Conservation (phyloP, 208 protist species). For the Kentomonas sorsogonicus region DNA sequence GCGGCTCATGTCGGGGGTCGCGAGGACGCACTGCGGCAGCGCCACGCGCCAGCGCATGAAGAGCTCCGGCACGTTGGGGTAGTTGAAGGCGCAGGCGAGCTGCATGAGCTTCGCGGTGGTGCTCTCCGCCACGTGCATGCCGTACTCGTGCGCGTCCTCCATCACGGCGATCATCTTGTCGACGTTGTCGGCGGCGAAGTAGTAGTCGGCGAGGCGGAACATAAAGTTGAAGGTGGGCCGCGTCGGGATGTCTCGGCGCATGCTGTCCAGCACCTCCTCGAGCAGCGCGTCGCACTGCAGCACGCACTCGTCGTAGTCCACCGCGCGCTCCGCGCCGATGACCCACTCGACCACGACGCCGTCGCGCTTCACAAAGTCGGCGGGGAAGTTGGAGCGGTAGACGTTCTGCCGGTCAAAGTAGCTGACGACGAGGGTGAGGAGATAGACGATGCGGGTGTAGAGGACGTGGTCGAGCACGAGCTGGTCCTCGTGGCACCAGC, state of each 20-base stretch:
- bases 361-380: conserved; percentile 75
- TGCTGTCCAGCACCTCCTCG: conserved; percentile 76
- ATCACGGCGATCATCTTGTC: conserved; percentile 88
- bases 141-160: conserved; percentile 77
- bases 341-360: conserved; percentile 88
- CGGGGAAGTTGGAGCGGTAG: conserved; percentile 69
- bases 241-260: conserved; percentile 63
- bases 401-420: conserved; percentile 88
- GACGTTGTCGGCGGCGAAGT: conserved; percentile 88
- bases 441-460: conserved; percentile 79
- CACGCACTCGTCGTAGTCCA: conserved; percentile 83
- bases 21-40: conserved; percentile 81
- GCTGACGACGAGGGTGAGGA: conserved; percentile 86
- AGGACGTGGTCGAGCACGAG: conserved; percentile 86
- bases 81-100: conserved; percentile 82
- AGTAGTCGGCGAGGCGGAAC: conserved; percentile 87
- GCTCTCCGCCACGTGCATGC: conserved; percentile 75
- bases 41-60: conserved; percentile 78
- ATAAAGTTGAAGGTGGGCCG: conserved; percentile 77
- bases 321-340: conserved; percentile 48
- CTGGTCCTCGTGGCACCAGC: conserved; percentile 73
- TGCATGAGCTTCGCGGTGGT: conserved; percentile 89
- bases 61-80: conserved; percentile 68
- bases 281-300: conserved; percentile 81
- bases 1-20: conserved; percentile 84